Base-by-base conservation (phyloP, 2,329 filamentous ascomycete genomes). In the Penicillium aurantiogriseum region DNA sequence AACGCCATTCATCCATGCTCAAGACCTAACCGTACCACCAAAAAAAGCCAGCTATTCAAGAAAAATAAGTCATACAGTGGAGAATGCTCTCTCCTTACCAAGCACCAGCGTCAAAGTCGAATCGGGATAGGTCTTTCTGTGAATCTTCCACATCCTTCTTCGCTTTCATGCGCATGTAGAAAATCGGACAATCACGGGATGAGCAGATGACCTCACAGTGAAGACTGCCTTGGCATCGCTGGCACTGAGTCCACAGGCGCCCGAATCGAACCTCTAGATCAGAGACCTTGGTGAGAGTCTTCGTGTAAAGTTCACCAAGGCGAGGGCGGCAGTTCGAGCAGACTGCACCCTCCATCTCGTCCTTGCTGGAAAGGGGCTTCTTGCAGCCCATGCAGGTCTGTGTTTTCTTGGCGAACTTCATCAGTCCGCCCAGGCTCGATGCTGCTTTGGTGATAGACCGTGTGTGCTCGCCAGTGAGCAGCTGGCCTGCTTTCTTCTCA, bases 161-260 rank as follows among this genome's bases (percentile, higher is more conserved):
- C 33, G 93, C 93, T 83, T 99, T 99, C 94, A 99, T 99, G 5
- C 94, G 87, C 94, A 99, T 99, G 76, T 99, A 99, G 76, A 99
- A 99, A 70, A 99, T 99, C 1, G 94, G 94, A 72, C 94, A 99
- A 79, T 99, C 94, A 74, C 92, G 90, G 73, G 89, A 93, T 62
- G 89, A 92, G 80, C 94, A 99, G 67, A 99, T 97, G 54, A 99
- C 95, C 76, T 99, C 94, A 74, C 91, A 94, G 78, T 99, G 94
- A 84, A 99, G 89, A 79, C 92, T 97, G 54, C 92, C 94, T 79
- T 99, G 94, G 74, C 94, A 99, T 42, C 94, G 83, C 79, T 99
- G 94, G 74, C 94, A 99, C 76, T 99, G 94, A 48, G 94, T 99
- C 94, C 94, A 99, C 51, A 99, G 81, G 50, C 94, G 82, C 6